Evolutionary conservation across 2,329 filamentous ascomycete genomes (phyloP), one percentile per base, ranked within the genome.

Genomic region (Incumbomyces lentus): DNA sequence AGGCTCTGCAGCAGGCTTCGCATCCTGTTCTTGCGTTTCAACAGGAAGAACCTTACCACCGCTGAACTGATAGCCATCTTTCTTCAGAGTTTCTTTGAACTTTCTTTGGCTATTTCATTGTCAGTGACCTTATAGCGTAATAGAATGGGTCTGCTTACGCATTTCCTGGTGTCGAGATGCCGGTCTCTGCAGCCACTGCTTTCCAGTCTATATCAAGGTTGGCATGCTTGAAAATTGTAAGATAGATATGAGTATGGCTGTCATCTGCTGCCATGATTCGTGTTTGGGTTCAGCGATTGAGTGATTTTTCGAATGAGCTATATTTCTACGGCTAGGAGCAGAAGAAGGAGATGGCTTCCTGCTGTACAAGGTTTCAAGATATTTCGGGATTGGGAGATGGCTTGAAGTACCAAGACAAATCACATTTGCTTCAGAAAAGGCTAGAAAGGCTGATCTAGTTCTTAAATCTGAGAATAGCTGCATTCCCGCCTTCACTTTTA

Each of bases 121-220:
- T 35, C 11, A 35, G 33, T 35, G 12, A 35, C 13, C 11, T n/a
- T 35, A 6, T 6, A 6, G 33, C 33, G 12, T 12, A 6, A 5
- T n/a, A 12, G 4, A 4, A 12, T 35, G 4, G n/a, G 8, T 5
- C n/a, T n/a, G 29, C 38, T 40, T 26, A 40, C 38, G 38, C 18
- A 30, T 40, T 40, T 10, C 38, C 38, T 5, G 38, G 8, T n/a
- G 12, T 10, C 29, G 16, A 26, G 19, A 40, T 40, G 10, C 19
- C 19, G 13, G 29, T 18, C 6, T 40, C 38, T n/a, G 11, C 38
- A 11, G 38, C 38, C 7, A 40, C 8, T 6, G 10, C 38, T 29
- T 40, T 40, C 38, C 38, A 40, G 16, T 40, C 38, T 5, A 40
- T 26, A 26, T 40, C 19, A 6, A 40, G 16, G 12, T 40, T 29